phyloP scores from a whole-genome alignment of 768 basidiomycete genomes.

The Suillus decipiens region DNA sequence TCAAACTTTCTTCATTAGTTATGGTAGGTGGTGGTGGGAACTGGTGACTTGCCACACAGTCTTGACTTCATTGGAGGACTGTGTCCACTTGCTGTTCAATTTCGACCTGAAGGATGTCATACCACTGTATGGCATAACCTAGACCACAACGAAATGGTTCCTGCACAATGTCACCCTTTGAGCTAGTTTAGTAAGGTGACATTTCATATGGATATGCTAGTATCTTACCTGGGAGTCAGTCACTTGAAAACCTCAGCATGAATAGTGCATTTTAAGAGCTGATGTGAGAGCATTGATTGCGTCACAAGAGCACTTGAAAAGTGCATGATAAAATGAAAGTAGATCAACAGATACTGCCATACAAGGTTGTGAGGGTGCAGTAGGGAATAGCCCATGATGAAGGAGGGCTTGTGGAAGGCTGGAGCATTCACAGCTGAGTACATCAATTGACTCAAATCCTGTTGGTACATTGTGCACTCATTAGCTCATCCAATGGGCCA shows the following conservation, averaged over 20 bases:
- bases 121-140: conserved; percentile 32
- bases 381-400: conserved; percentile 36
- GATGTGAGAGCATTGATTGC: conserved; percentile 15
- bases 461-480: background rate
- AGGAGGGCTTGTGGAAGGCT: background rate
- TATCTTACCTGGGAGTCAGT: background rate
- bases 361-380: conserved; percentile 20
- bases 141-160: conserved; percentile 36
- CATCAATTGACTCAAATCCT: background rate
- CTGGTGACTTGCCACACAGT: background rate
- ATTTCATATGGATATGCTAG: conserved; percentile 19
- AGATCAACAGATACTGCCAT: conserved; percentile 29
- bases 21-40: background rate
- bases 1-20: background rate
- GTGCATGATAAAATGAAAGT: conserved; percentile 33
- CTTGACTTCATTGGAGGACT: conserved; percentile 9
- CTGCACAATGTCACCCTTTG: conserved; percentile 23
- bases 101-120: conserved; percentile 20
- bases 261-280: conserved; percentile 6
- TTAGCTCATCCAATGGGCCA: background rate
- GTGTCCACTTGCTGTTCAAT: conserved; percentile 5
- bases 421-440: background rate
- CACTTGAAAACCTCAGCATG: conserved; percentile 17
- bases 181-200: background rate
- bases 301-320: conserved; percentile 40